phyloP scores from a whole-genome alignment of 345 rosid genomes.

The Clausena lansium region DNA sequence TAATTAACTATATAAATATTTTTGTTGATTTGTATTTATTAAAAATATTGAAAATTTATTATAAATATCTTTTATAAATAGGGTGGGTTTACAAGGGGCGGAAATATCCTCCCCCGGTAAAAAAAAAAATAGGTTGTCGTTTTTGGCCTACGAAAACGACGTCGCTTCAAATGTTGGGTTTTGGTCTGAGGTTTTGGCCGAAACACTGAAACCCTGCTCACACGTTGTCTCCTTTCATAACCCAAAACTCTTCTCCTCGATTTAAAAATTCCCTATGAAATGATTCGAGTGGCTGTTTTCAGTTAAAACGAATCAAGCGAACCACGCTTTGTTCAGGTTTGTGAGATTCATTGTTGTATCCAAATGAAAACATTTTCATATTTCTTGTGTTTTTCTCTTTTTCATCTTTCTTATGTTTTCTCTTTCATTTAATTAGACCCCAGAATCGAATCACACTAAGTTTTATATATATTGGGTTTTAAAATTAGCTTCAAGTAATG shows the following conservation, averaged over 20 bases:
- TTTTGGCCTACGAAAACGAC: not conserved
- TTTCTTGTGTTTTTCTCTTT: too few species aligned
- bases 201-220: not conserved
- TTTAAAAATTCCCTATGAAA: not conserved
- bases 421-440: not conserved
- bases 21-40: too few species aligned
- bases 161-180: not conserved
- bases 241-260: not conserved
- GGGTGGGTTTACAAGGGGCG: too few species aligned
- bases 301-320: not conserved
- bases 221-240: not conserved
- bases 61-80: too few species aligned
- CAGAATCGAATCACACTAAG: not conserved
- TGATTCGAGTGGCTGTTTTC: not conserved
- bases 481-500: not conserved
- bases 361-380: not conserved
- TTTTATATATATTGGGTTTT: not conserved
- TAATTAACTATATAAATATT: too few species aligned
- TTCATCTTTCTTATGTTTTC: too few species aligned
- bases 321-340: not conserved
- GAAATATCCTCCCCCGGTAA: too few species aligned
- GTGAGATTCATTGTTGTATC: not conserved
- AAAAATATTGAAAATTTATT: too few species aligned
- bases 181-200: not conserved
- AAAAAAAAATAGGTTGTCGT: not conserved